These are phyloP conservation scores for Vickermania spadyakhi DNA, from an alignment of 208 protist species.

Conservation along the genomic window DNA sequence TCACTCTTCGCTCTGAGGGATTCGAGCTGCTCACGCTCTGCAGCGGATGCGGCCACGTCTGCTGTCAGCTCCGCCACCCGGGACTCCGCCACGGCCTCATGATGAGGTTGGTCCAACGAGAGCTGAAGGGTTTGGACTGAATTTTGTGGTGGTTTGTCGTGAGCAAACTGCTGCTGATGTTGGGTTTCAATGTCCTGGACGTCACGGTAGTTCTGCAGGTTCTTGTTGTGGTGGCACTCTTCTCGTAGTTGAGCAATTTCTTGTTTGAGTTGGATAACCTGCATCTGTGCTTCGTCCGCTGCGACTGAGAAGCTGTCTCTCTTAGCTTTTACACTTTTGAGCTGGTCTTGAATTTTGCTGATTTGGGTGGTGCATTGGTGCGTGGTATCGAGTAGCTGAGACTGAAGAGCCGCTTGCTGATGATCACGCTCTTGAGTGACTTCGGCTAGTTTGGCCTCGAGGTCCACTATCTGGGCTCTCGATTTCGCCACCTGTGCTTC, in stretches of 20 bases:
- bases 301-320: neutral
- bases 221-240: too few species aligned
- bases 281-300: neutral
- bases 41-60: neutral
- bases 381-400: neutral
- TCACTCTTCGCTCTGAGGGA: neutral
- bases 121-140: too few species aligned
- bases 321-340: neutral
- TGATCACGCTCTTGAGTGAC: constrained; percentile 5
- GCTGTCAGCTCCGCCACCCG: neutral
- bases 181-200: too few species aligned
- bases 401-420: neutral
- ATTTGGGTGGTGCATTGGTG: neutral
- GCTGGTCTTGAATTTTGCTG: neutral
- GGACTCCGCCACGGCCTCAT: too few species aligned
- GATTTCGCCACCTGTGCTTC: constrained; percentile 2
- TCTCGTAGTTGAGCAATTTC: too few species aligned
- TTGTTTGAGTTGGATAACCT: too few species aligned
- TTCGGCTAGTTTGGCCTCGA: constrained; percentile 3
- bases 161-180: too few species aligned
- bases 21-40: constrained; percentile 1
- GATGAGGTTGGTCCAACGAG: too few species aligned
- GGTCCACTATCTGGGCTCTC: neutral
- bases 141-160: too few species aligned
- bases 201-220: too few species aligned